Percentiles rank a stretch among this genome's conserved stretches.
Conservation (phyloP, 2,329 filamentous ascomycete species). For the Ophiobolus disseminans region DNA sequence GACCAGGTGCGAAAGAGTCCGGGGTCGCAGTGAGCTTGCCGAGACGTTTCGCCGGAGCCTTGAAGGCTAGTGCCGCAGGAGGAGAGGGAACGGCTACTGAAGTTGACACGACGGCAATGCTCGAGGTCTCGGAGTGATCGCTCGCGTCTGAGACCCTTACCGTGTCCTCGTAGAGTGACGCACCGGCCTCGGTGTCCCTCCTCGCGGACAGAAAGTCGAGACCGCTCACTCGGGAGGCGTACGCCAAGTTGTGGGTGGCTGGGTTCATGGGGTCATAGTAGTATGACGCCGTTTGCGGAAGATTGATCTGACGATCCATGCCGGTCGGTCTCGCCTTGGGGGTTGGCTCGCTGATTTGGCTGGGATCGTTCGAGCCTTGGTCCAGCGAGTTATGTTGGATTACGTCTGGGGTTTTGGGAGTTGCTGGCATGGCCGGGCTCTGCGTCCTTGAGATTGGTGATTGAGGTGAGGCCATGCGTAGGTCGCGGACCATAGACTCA, state of each 20-base stretch:
- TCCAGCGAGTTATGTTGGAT: slow-evolving; percentile 43
- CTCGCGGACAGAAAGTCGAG: slow-evolving; percentile 48
- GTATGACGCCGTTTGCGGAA: slow-evolving; percentile 54
- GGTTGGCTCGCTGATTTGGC: slow-evolving; percentile 46
- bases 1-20: slow-evolving; percentile 70
- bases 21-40: slow-evolving; percentile 71
- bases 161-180: slow-evolving; percentile 38
- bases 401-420: slow-evolving; percentile 47
- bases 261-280: slow-evolving; percentile 54
- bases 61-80: slow-evolving; percentile 38
- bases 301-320: slow-evolving; percentile 54
- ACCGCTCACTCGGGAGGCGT: slow-evolving; percentile 55
- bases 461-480: slow-evolving; percentile 57
- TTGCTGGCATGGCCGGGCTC: slow-evolving; percentile 47
- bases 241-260: slow-evolving; percentile 55
- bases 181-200: slow-evolving; percentile 22
- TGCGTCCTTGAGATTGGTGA: slow-evolving; percentile 48
- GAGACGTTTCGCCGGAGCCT: slow-evolving; percentile 55
- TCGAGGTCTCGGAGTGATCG: slow-evolving; percentile 20
- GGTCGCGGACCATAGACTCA: slow-evolving; percentile 56
- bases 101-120: slow-evolving; percentile 14
- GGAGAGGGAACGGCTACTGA: slow-evolving; percentile 25
- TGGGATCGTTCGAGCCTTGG: slow-evolving; percentile 30
- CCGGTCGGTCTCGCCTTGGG: slow-evolving; percentile 42
- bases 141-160: slow-evolving; percentile 31